Percentiles rank a stretch among this genome's conserved stretches.
phyloP scores from a whole-genome alignment of 305 asterid species.

The Fraxinus ornus region DNA sequence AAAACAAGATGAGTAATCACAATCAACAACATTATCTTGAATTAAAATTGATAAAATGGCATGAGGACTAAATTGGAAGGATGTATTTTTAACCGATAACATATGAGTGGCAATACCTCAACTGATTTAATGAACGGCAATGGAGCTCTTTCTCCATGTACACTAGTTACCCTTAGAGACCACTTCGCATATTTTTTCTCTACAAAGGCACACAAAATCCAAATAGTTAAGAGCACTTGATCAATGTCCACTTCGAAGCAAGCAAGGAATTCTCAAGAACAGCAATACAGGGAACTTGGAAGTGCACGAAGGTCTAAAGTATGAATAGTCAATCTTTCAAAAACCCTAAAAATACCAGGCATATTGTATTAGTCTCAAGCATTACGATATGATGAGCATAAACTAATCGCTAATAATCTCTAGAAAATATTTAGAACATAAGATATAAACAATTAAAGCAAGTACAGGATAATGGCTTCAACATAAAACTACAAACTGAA shows the following conservation, averaged over 20 bases:
- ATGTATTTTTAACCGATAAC: background rate
- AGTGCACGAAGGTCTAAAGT: background rate
- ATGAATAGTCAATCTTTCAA: background rate
- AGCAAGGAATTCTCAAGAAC: background rate
- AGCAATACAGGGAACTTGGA: conserved; percentile 1
- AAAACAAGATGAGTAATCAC: background rate
- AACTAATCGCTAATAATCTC: background rate
- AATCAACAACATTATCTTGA: background rate
- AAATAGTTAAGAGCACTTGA: background rate
- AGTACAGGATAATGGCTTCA: background rate
- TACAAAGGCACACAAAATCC: conserved; percentile 30
- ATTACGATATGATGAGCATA: background rate
- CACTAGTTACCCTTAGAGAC: conserved; percentile 78
- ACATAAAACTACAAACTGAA: background rate
- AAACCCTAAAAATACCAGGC: background rate
- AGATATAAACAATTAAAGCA: background rate
- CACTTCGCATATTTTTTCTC: conserved; percentile 84
- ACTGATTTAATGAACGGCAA: conserved; percentile 76
- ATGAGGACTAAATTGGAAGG: background rate
- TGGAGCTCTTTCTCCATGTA: conserved; percentile 86
- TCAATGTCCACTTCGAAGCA: background rate
- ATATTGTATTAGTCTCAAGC: background rate
- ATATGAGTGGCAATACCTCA: conserved; percentile 44
- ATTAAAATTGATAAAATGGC: background rate
- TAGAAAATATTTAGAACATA: background rate